phyloP scores from a whole-genome alignment of 352 stramenopile genomes.

The Pythium rhizo-oryzae region DNA sequence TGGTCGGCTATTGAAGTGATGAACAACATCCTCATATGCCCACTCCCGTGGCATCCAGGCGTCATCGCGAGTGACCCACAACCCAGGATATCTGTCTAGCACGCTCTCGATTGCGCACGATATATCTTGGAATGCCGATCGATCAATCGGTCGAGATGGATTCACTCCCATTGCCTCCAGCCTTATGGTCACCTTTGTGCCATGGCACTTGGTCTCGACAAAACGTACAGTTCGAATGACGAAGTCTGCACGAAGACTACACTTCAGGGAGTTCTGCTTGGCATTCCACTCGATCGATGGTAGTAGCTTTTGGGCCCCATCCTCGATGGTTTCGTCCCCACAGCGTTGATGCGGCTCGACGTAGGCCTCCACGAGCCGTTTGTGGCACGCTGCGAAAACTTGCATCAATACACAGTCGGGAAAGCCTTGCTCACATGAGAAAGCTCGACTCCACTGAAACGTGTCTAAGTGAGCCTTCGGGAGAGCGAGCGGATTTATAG shows the following conservation, averaged over 20 bases:
- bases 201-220: neutral
- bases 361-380: neutral
- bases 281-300: neutral
- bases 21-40: neutral
- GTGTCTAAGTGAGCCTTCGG: neutral
- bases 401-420: neutral
- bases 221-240: neutral
- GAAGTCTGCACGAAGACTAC: neutral
- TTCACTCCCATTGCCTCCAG: conserved; percentile 1
- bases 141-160: neutral
- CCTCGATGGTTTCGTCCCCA: neutral
- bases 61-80: neutral
- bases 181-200: neutral
- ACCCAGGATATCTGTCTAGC: conserved; percentile 4
- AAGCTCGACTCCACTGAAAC: neutral
- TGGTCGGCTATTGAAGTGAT: neutral
- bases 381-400: neutral
- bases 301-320: neutral
- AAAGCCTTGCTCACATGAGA: neutral
- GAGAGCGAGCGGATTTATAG: neutral
- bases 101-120: conserved; percentile 2
- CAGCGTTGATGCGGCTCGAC: neutral
- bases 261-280: neutral
- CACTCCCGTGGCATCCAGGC: conserved; percentile 12
- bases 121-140: neutral